Evolutionary conservation across 2,329 filamentous ascomycete genomes (phyloP), one percentile per base, ranked within the genome.

Genomic region (Microdochium nivale): DNA sequence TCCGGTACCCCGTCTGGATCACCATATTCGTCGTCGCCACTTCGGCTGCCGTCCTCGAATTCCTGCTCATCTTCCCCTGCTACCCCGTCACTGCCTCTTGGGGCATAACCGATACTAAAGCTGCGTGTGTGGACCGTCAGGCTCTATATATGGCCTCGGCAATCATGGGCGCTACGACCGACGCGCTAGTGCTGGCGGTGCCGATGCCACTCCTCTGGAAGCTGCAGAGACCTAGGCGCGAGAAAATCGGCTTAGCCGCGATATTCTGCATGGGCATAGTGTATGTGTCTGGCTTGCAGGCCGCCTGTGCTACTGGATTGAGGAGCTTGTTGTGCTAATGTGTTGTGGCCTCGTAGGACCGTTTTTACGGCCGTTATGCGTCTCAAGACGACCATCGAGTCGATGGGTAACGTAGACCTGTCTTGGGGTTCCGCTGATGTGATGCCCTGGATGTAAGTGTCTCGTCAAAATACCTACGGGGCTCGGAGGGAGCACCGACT

Each of bases 361-460:
- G 23, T 51, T 3, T 47, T 46, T 10, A 50, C 53, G 2, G 49
- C 53, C 37, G 35, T 55, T n/a, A 52, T 52, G 49, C 53, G 53
- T 9, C 37, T 53, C 2, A 21, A 51, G 46, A 46, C 25, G 10
- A 48, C 53, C 10, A 35, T 55, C 10, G 27, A 33, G 33, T 49
- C 37, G 25, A 49, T 55, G 49, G 35, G 35, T 1, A 37, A 49
- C 43, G 33, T 33, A 2, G 54, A 55, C 30, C 47, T 49, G 23
- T 27, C 52, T 2, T 55, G 54, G 54, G 49, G 47, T 25, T 37
- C 37, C 10, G 54, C 40, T 23, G 25, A 30, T 2, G 52, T 49
- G 8, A 48, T 51, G 23, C 43, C 54, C 7, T 55, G 54, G 54
- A 51, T 55, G 49, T 54, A 48, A 32, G 50, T 44, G 10, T 23